Conservation (phyloP, 352 stramenopile genomes). For the Phytophthora litchii region DNA sequence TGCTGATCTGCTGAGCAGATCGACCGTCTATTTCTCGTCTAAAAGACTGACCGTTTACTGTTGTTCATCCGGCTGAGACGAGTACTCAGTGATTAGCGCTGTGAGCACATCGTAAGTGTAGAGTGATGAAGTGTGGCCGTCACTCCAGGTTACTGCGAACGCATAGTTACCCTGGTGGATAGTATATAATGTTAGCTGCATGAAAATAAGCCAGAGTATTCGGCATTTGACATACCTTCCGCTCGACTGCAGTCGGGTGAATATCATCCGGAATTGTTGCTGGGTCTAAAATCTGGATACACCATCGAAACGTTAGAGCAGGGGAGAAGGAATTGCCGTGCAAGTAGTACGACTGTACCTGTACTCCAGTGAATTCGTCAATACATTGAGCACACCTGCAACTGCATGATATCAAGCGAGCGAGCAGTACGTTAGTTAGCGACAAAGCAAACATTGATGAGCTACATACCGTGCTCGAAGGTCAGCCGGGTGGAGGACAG, state of each 20-base stretch:
- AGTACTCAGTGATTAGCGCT: slow-evolving; percentile 59
- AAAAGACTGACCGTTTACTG: too few species aligned
- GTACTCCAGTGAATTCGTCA: slow-evolving; percentile 85
- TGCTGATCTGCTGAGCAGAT: too few species aligned
- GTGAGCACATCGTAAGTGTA: slow-evolving; percentile 95
- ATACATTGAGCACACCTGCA: slow-evolving; percentile 88
- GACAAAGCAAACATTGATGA: neutral
- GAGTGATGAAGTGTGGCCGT: slow-evolving; percentile 96
- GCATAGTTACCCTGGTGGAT: slow-evolving; percentile 96
- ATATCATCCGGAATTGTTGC: slow-evolving; percentile 79
- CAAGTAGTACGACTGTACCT: slow-evolving; percentile 40
- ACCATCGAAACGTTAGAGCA: slow-evolving; percentile 7
- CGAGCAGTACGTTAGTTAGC: neutral
- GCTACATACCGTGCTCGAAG: slow-evolving; percentile 63
- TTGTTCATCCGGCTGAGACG: neutral
- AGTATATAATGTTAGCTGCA: slow-evolving; percentile 1
- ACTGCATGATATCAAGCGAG: slow-evolving; percentile 36
- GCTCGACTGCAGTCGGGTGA: slow-evolving; percentile 78
- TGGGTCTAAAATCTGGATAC: slow-evolving; percentile 68
- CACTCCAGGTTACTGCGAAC: slow-evolving; percentile 96
- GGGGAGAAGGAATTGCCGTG: neutral
- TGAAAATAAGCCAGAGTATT: neutral
- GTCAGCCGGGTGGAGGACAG: slow-evolving; percentile 72
- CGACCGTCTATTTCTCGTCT: slow-evolving; percentile 8
- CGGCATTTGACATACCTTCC: slow-evolving; percentile 56